Base-by-base conservation (phyloP, 2,329 filamentous ascomycete species). In the Aspergillus sp. region DNA sequence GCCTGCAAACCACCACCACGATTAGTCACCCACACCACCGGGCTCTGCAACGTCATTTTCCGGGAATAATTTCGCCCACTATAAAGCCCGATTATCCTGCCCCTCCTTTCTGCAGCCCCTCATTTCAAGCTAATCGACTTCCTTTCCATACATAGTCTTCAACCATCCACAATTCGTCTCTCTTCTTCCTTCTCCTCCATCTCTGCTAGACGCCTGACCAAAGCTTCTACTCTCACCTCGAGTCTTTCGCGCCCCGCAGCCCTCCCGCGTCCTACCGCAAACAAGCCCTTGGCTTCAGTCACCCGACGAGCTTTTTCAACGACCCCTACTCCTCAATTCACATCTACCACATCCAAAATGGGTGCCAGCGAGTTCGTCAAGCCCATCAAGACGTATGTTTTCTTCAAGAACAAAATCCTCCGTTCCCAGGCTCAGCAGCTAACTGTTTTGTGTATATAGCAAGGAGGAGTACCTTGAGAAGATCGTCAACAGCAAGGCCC, bases 401-500 rank as follows among this genome's bases (percentile, higher is more conserved):
- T 38, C 11, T 25, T 23, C 13, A 19, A 31, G 13, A 34, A n/a
- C 30, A 7, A 54, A 22, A 31, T 6, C 22, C 51, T 34, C 17
- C 28, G 11, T 34, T 13, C 51, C 3, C 45, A 15, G 38, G 41
- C 9, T 17, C 25, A 22, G 2, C 19, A 17, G 17, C 53, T 60
- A 56, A 60, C n/a, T 7, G 17, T 23, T 49, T 49, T 11, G 17
- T 43, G 23, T 58, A 64, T 65, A 91, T 65, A 91, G 88, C 67
- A 85, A 83, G 74, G 73, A 80, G 25, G 85, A 88, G 31, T 93
- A 87, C 77, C 76, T 85, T 59, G 72, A 77, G 34, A 84, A 84
- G 60, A 75, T 81, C 59, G 72, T 81, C 55, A 70, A 82, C 59
- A 56, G 69, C 66, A 79, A 87, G 72, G 83, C 83, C 57, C 78